A percentile compares a stretch with the other conserved stretches of the same genome.
phyloP scores from a whole-genome alignment of 345 rosid genomes.

The Gossypium mustelinum region DNA sequence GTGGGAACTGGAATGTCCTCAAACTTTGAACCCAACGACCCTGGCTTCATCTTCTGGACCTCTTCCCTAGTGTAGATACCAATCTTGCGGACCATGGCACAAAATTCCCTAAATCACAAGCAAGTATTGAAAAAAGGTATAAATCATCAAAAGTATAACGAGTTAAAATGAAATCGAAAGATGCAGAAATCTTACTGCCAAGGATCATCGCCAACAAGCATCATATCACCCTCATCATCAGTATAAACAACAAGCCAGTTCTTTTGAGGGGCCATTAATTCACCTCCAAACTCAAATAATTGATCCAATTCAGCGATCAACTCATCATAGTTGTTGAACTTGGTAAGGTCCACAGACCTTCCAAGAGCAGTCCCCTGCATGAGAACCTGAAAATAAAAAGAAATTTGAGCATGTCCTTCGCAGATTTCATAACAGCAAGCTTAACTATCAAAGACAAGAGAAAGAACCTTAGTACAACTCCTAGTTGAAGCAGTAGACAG shows the following conservation, averaged over 20 bases:
- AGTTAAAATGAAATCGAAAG: not conserved
- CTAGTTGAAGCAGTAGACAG: constrained; percentile 37
- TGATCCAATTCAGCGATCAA: constrained; percentile 58
- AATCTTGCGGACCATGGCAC: constrained; percentile 69
- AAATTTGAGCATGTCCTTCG: not conserved
- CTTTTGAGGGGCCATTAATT: constrained; percentile 47
- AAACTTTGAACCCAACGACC: constrained; percentile 36
- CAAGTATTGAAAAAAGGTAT: not conserved
- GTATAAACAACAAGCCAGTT: constrained; percentile 75
- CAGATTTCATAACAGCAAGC: not conserved
- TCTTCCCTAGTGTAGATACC: constrained; percentile 67
- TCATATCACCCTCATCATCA: constrained; percentile 85
- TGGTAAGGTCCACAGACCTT: constrained; percentile 75
- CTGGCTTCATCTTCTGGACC: constrained; percentile 70
- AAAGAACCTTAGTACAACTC: constrained; percentile 68
- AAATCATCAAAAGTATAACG: not conserved
- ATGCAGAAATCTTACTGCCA: constrained; percentile 61
- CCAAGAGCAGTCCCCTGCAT: constrained; percentile 75
- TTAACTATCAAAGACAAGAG: not conserved
- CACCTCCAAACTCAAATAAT: constrained; percentile 71
- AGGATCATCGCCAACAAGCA: constrained; percentile 96
- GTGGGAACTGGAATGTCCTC: constrained; percentile 34
- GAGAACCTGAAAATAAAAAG: constrained; percentile 48
- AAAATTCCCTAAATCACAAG: constrained; percentile 55
- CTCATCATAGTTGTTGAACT: constrained; percentile 61